Base-by-base conservation (phyloP, 176 grass and related monocot species). In the Oryza glumipatula region DNA sequence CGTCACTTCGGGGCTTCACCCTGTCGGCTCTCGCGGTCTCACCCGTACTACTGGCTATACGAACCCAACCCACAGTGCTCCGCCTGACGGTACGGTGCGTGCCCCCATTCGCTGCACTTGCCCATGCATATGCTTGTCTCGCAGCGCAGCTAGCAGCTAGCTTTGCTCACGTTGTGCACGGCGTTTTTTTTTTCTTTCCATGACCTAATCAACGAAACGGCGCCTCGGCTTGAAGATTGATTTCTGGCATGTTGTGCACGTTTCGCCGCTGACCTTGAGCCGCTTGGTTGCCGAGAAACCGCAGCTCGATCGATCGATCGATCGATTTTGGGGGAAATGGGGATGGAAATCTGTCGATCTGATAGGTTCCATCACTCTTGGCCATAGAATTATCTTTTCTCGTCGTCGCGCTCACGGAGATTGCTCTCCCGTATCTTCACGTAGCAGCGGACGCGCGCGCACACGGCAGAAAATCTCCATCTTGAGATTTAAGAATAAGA, bases 351-450 rank as follows among this genome's bases (percentile, higher is more conserved):
- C 4, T 24, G n/a, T 3, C 0, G 9, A 9, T 44, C 43, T 10
- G 43, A 9, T 8, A 73, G n/a, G n/a, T 16, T 24, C 47, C 7
- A 17, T 19, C 14, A 52, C 16, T 32, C 7, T 19, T 19, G 72
- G 46, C 72, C 15, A 11, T 10, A 33, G 24, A 75, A 33, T 21
- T 75, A 9, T 60, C 58, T 67, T 67, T 67, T 16, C 11, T 68
- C 35, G 43, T 68, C 35, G 43, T 75, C 85, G 15, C 33, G 61
- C 11, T 81, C 78, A 75, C 0, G 32, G 70, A 48, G 82, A 86
- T 86, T 32, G 30, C 30, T 33, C 77, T n/a, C 36, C 77, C 77
- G 70, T 56, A 74, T 81, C 85, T 39, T 63, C n/a, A 35, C 11
- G 60, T 10, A 15, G 76, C 84, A 69, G 83, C 23, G 16, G 4